These are phyloP conservation scores for Lotmaria passim DNA, from an alignment of 208 protist genomes.

Conservation along the genomic window DNA sequence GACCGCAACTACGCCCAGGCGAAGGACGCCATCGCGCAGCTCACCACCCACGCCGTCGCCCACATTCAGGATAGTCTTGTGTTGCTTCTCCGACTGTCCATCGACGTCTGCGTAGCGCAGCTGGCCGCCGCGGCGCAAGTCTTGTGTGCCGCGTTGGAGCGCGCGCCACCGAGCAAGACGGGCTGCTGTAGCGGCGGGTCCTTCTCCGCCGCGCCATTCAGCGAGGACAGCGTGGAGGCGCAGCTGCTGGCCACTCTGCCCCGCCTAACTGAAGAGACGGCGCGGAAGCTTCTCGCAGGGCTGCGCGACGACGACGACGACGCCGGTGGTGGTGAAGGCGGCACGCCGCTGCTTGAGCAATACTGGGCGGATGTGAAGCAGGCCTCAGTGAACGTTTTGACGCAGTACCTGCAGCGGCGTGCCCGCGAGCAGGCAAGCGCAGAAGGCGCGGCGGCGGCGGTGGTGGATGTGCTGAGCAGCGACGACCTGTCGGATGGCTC, in stretches of 20 bases:
- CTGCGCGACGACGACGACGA: too few species aligned
- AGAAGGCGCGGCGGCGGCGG: neutral
- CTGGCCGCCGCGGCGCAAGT: slow-evolving; percentile 25
- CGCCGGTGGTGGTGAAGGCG: too few species aligned
- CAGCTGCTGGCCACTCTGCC: slow-evolving; percentile 7
- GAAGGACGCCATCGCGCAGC: slow-evolving; percentile 24
- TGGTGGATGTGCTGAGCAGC: neutral
- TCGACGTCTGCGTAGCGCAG: slow-evolving; percentile 26
- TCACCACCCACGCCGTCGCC: neutral
- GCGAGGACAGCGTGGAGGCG: neutral
- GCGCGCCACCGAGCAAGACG: neutral
- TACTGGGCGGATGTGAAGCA: slow-evolving; percentile 27
- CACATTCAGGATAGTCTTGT: slow-evolving; percentile 30
- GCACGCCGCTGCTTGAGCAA: slow-evolving; percentile 1
- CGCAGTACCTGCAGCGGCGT: slow-evolving; percentile 21
- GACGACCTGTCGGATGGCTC: neutral
- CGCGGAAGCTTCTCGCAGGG: slow-evolving; percentile 8
- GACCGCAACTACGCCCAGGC: slow-evolving; percentile 59
- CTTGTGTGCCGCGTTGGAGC: slow-evolving; percentile 12
- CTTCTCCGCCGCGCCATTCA: neutral
- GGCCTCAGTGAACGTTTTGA: neutral
- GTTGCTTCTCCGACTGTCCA: slow-evolving; percentile 33
- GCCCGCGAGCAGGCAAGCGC: neutral
- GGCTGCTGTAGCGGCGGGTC: neutral
- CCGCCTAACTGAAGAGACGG: slow-evolving; percentile 16